Evolutionary conservation across 1,284 basidiomycete species (phyloP).

Genomic region (Trichosporon sp.): DNA sequence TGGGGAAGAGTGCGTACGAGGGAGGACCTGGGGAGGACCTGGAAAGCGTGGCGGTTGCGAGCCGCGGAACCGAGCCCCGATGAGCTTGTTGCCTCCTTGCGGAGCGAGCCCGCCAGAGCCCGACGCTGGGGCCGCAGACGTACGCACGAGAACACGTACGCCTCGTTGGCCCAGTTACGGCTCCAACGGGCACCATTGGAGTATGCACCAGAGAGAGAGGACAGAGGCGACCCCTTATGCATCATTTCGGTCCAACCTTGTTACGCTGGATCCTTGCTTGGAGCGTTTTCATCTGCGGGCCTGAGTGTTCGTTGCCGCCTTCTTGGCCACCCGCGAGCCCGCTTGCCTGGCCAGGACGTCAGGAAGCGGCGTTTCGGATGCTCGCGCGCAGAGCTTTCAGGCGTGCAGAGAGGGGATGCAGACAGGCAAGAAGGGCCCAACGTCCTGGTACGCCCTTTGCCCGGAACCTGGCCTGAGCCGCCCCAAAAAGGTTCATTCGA

Average conservation of each 20-base stretch:
- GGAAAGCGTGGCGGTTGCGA: neutral
- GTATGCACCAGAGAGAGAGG: neutral
- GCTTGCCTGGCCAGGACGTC: no score
- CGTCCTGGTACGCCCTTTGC: neutral
- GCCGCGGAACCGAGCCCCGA: neutral
- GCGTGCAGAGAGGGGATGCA: neutral
- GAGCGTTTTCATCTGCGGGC: neutral
- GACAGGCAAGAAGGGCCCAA: neutral
- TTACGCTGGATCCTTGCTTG: neutral
- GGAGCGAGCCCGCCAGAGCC: neutral
- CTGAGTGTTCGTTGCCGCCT: neutral
- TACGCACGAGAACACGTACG: no score
- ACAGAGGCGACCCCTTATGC: slow-evolving; percentile 2
- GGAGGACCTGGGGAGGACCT: neutral
- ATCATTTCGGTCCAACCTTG: slow-evolving; percentile 12
- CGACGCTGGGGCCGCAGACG: neutral
- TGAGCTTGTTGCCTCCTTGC: neutral
- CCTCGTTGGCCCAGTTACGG: no score
- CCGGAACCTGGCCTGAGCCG: neutral
- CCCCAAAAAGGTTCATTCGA: slow-evolving; percentile 8
- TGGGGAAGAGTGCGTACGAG: neutral
- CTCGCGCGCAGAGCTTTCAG: neutral
- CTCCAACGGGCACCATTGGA: neutral
- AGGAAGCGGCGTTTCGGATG: neutral
- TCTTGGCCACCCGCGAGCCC: neutral